Evolutionary conservation across 2,329 filamentous ascomycete genomes (phyloP).

Genomic region (Apiospora phragmitis): DNA sequence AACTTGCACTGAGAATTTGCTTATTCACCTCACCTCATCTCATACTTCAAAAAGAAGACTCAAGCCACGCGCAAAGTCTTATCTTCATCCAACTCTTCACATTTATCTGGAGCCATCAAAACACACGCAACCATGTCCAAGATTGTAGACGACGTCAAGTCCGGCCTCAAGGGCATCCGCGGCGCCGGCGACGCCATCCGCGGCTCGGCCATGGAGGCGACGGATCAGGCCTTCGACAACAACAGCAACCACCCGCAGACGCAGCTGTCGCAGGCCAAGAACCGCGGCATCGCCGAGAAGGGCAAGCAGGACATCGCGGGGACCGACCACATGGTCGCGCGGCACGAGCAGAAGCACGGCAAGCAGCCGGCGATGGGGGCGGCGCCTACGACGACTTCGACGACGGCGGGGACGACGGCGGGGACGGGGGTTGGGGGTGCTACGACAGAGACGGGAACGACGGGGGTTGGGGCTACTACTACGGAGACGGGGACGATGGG

Average conservation of each 20-base stretch:
- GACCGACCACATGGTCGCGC: slow-evolving; percentile 26
- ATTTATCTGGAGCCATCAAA: no score
- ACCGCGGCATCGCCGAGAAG: slow-evolving; percentile 25
- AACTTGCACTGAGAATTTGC: neutral
- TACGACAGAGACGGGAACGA: neutral
- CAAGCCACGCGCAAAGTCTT: no score
- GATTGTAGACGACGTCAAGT: slow-evolving; percentile 32
- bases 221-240: slow-evolving; percentile 31
- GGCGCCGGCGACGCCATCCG: slow-evolving; percentile 33
- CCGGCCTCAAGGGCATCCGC: slow-evolving; percentile 31
- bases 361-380: slow-evolving; percentile 11
- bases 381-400: neutral
- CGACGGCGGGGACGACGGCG: neutral
- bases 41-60: neutral
- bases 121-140: slow-evolving; percentile 26
- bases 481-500: neutral
- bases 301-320: slow-evolving; percentile 26
- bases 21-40: neutral
- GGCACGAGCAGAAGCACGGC: slow-evolving; percentile 19
- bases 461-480: neutral
- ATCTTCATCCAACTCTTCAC: no score
- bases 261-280: slow-evolving; percentile 22
- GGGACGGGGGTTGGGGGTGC: neutral
- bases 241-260: slow-evolving; percentile 23
- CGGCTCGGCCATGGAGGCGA: slow-evolving; percentile 27